These are phyloP conservation scores for Filobasidium wieringae DNA, from an alignment of 768 basidiomycete genomes.

Conservation along the genomic window DNA sequence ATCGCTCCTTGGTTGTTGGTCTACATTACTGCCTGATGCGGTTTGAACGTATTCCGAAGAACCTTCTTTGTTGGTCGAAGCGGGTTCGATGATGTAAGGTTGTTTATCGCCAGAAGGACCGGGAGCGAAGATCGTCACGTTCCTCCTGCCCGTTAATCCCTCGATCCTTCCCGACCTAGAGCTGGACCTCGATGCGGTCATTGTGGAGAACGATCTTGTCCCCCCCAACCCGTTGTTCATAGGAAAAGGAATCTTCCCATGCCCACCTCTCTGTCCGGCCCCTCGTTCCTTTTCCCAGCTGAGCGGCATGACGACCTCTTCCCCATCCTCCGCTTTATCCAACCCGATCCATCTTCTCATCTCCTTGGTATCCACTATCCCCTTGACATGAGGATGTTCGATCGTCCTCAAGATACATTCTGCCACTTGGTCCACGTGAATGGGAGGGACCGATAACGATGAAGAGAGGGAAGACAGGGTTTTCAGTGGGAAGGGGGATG, in stretches of 20 bases:
- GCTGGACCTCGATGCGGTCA: background rate
- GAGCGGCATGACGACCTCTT: background rate
- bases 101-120: conserved; percentile 1
- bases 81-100: conserved; percentile 7
- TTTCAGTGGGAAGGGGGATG: conserved; percentile 42
- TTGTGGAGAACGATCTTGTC: background rate
- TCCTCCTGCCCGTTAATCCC: background rate
- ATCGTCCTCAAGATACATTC: conserved; percentile 57
- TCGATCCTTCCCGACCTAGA: background rate
- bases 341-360: conserved; percentile 48
- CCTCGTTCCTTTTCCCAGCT: background rate
- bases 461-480: conserved; percentile 27
- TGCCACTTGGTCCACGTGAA: conserved; percentile 93
- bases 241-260: background rate
- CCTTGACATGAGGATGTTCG: conserved; percentile 43
- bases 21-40: background rate
- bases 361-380: conserved; percentile 46
- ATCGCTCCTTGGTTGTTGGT: too few relatives aligned
- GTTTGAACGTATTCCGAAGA: background rate
- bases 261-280: background rate
- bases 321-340: conserved; percentile 5
- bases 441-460: conserved; percentile 71
- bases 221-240: background rate
- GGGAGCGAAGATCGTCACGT: conserved; percentile 1
- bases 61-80: background rate